phyloP scores from a whole-genome alignment of 225 moss, liverwort and hornwort genomes.

The Straminergon stramineum region DNA sequence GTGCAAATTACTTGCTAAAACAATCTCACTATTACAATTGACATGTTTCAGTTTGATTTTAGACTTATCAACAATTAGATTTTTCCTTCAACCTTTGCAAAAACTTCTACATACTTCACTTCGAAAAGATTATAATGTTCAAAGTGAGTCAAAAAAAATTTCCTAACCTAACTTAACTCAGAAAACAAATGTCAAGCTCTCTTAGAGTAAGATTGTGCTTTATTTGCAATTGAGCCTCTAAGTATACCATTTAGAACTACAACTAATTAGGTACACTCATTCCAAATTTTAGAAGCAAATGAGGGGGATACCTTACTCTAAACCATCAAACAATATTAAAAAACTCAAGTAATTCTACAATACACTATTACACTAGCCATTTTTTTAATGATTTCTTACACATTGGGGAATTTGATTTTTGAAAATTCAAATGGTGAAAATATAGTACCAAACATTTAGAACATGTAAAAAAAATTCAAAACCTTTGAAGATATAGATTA shows the following conservation, averaged over 20 bases:
- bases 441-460: not conserved
- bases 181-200: fast-evolving
- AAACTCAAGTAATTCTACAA: not conserved
- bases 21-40: not conserved
- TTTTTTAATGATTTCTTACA: not conserved
- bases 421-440: fast-evolving
- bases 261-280: not conserved
- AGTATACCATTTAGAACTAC: not conserved
- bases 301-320: not conserved
- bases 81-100: not conserved
- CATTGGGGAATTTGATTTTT: not conserved
- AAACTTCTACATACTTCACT: not conserved
- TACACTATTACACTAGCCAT: not conserved
- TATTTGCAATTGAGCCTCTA: not conserved
- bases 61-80: not conserved
- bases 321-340: not conserved
- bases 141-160: not conserved
- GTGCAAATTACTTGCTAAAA: not conserved
- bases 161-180: no score
- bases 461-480: not conserved
- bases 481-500: not conserved
- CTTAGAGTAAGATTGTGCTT: not conserved
- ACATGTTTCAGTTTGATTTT: fast-evolving
- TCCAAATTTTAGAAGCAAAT: not conserved
- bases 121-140: not conserved